Evolutionary conservation across 768 basidiomycete species (phyloP), one percentile per base, ranked within the genome.

Genomic region (Kwoniella pini): DNA sequence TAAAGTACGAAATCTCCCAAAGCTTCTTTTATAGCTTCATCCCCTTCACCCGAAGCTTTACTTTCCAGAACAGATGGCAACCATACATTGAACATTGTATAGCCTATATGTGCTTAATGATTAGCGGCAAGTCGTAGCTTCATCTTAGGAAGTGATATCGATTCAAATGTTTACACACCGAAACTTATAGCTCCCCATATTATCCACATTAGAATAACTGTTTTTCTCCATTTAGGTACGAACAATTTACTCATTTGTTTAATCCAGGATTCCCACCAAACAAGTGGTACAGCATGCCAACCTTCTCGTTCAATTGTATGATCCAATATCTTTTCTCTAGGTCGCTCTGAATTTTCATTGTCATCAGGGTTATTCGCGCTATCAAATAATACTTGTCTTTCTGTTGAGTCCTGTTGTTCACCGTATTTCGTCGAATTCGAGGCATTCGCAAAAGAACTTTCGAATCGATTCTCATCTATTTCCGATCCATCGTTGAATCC

Each of bases 41-140:
- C 67, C 24, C 70, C 70, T 39, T 64, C 63, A 4, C 67, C 71
- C 24, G 64, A 55, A 2, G 77, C 75, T 19, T 74, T 57, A 49
- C 63, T 60, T 56, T 78, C 77, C 54, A 78, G 48, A 2, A 78
- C 75, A 13, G 73, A 63, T 1, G 77, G 77, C 17, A 78, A 59
- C 77, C 77, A 78, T 6, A 76, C 75, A 30, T 76, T 78, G 66
- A 76, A 78, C 77, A 74, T 78, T 15, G 69, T 70, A 24, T 70
- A 71, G 15, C 63, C 70, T 73, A 59, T 1, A 39, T 31, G 38
- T 24, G 13, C 33, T 17, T 19, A 30, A 7, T 17, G 17, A 42
- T 21, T 27, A 13, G n/a, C n/a, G n/a, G n/a, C n/a, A n/a, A n/a
- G n/a, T n/a, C n/a, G n/a, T n/a, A n/a, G n/a, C n/a, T n/a, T n/a